A percentile compares a stretch with the other conserved stretches of the same genome.
Evolutionary conservation across 192 early-diverging fungal genomes (phyloP).

Genomic region (Haplosporangium gracile): DNA sequence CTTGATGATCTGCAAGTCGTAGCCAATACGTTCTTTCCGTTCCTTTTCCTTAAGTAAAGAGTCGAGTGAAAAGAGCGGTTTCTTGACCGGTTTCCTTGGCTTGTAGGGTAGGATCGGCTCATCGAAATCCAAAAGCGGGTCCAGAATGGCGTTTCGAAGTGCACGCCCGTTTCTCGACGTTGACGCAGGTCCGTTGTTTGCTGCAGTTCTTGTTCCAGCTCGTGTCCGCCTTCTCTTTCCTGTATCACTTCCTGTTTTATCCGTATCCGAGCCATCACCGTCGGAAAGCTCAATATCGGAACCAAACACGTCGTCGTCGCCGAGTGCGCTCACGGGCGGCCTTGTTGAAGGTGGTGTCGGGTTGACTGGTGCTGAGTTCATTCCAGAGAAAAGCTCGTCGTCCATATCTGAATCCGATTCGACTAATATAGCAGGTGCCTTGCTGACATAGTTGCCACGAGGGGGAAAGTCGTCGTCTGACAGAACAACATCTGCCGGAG

Average conservation of each 20-base stretch:
- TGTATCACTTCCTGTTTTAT: background rate
- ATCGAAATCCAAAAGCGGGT: background rate
- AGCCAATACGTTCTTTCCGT: slow-evolving; percentile 26
- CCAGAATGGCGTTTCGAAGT: background rate
- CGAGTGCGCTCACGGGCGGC: background rate
- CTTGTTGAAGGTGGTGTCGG: background rate
- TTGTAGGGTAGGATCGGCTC: background rate
- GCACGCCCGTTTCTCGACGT: background rate
- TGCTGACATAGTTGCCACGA: slow-evolving; percentile 13
- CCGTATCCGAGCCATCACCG: background rate
- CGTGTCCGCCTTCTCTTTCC: background rate
- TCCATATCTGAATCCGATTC: slow-evolving; percentile 49
- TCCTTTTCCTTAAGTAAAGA: slow-evolving; percentile 44
- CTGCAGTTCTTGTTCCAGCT: background rate
- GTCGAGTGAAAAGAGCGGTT: slow-evolving; percentile 31
- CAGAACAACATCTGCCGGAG: background rate
- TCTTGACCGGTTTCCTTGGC: background rate
- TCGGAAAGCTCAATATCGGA: slow-evolving; percentile 9
- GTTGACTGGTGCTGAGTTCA: background rate
- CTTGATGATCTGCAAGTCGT: slow-evolving; percentile 27
- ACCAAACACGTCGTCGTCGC: background rate
- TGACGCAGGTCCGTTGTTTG: background rate
- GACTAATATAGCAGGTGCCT: slow-evolving; percentile 2
- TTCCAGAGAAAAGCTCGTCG: slow-evolving; percentile 26
- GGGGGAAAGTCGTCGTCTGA: slow-evolving; percentile 42